Base-by-base conservation (phyloP, 495 filamentous ascomycete genomes). In the Letharia lupina region DNA sequence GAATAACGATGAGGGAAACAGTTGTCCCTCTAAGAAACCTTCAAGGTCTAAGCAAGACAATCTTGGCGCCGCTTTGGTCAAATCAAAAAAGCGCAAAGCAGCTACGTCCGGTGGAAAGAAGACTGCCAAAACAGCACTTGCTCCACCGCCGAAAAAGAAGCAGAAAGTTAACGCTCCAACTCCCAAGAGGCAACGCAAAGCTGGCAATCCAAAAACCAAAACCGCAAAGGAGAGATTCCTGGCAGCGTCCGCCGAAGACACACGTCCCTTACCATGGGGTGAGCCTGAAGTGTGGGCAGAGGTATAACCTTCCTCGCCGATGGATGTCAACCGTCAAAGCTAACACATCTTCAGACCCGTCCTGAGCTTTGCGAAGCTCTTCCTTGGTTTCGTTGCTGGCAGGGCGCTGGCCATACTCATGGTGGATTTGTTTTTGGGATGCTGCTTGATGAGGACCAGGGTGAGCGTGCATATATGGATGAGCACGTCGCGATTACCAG, bases 401-500 rank as follows among this genome's bases (percentile, higher is more conserved):
- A 93, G 70, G 81, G 84, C 0, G 85, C 84, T 16, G 69, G 81
- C 3, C 83, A 93, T 65, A 75, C 78, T 1, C 70, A 69, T 4
- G 71, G 79, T 3, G 72, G 76, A 3, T 60, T 84, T n/a, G 79
- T 79, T 6, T 77, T 75, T 39, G 88, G 84, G 1, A 84, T 87
- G 62, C 75, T 93, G 0, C 73, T 90, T 31, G 89, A 91, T 70
- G 75, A 75, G 2, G 80, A 86, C 65, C 76, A 76, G 37, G 82
- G 81, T 1, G 62, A 69, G 1, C 77, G 86, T 4, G 84, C 90
- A 37, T 80, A 84, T 57, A 82, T 91, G 23, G 81, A 82, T 45
- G 79, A 81, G 2, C 82, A 90, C 59, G 74, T 93, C 16, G 77
- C 92, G 35, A 88, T 95, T 45, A 83, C 85, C 12, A 76, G 83